Percentiles rank a stretch among this genome's conserved stretches.
Evolutionary conservation across 108 stramenopile genomes (phyloP).

Genomic region (Fragilariopsis cylindrus): DNA sequence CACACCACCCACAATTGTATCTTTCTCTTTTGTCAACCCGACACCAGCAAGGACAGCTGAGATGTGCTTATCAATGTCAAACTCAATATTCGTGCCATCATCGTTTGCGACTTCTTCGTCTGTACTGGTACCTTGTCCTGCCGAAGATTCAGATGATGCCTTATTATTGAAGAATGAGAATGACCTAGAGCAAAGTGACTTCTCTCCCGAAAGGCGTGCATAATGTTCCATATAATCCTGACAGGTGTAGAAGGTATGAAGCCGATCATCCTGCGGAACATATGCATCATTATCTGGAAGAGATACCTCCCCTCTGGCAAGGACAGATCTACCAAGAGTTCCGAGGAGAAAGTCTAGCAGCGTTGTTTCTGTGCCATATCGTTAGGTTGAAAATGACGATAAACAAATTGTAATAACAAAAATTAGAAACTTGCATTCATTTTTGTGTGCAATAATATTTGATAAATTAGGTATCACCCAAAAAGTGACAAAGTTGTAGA

Average conservation of each 20-base stretch:
- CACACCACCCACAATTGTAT: constrained; percentile 67
- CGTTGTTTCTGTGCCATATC: not conserved
- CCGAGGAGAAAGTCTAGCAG: not conserved
- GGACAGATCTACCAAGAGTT: not conserved
- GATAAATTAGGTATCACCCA: not conserved
- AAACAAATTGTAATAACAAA: not conserved
- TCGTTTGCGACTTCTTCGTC: too few relatives aligned
- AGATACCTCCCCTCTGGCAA: not conserved
- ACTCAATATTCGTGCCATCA: constrained; percentile 26
- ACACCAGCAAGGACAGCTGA: constrained; percentile 10
- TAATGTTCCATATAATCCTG: constrained; percentile 61
- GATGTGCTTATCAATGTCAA: constrained; percentile 35
- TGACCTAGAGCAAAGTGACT: not conserved
- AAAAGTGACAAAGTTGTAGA: not conserved
- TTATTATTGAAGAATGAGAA: too few relatives aligned
- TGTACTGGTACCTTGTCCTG: too few relatives aligned
- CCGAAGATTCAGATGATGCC: not conserved
- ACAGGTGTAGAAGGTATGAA: constrained; percentile 63
- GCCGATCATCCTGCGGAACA: constrained; percentile 51
- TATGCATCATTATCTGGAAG: constrained; percentile 19
- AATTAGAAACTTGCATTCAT: too few relatives aligned
- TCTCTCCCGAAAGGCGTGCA: constrained; percentile 27
- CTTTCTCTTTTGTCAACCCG: constrained; percentile 54
- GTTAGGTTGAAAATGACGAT: not conserved
- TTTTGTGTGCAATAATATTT: too few relatives aligned